A percentile compares a stretch with the other conserved stretches of the same genome.
Conservation (phyloP, 441 rosid species). For the Populus hybrid region DNA sequence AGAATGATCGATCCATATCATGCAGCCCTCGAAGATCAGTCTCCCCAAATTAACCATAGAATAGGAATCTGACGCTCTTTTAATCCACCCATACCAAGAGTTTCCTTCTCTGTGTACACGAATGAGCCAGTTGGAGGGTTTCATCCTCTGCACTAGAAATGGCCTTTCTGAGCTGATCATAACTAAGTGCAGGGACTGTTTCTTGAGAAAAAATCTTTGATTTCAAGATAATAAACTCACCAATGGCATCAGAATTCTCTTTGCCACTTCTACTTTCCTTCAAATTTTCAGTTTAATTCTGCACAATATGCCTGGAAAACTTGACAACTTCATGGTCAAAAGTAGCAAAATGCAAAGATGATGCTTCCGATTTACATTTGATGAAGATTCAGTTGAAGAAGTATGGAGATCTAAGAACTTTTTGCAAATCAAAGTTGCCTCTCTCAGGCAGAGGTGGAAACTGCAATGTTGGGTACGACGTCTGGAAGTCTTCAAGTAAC, state of each 20-base stretch:
- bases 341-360: constrained; percentile 10
- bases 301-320: constrained; percentile 5
- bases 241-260: background rate
- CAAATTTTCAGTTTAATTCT: constrained; percentile 12
- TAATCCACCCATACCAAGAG: background rate
- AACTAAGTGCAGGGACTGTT: background rate
- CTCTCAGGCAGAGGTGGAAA: constrained; percentile 86
- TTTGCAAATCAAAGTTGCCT: constrained; percentile 70
- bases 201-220: background rate
- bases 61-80: background rate
- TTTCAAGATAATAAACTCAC: background rate
- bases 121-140: background rate
- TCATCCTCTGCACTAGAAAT: background rate
- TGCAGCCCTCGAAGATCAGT: background rate
- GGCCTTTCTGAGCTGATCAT: background rate
- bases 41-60: background rate
- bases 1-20: background rate
- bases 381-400: constrained; percentile 71
- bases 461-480: constrained; percentile 53
- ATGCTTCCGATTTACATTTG: constrained; percentile 13
- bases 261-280: constrained; percentile 8
- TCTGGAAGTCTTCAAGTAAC: constrained; percentile 84
- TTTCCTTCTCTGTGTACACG: background rate
- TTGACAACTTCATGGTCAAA: constrained; percentile 16
- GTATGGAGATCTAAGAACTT: constrained; percentile 78